A percentile compares a stretch with the other conserved stretches of the same genome.
Conservation (phyloP, 2,329 filamentous ascomycete species). For the Colletotrichum melonis region DNA sequence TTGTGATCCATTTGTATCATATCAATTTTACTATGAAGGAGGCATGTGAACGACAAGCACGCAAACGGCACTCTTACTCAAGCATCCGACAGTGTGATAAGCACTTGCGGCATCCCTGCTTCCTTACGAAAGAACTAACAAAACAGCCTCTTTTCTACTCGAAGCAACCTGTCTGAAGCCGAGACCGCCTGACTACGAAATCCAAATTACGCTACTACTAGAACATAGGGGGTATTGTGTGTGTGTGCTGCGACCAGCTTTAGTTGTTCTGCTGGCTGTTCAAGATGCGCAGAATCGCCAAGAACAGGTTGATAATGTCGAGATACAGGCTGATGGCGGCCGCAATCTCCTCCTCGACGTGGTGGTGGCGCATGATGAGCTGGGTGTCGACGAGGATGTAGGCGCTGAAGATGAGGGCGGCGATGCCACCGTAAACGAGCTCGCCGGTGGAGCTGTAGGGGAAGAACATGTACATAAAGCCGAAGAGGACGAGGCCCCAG, state of each 20-base stretch:
- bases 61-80: background rate
- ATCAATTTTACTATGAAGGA: background rate
- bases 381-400: conserved; percentile 98
- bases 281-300: conserved; percentile 93
- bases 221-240: background rate
- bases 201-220: background rate
- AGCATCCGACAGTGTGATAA: background rate
- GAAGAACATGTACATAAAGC: conserved; percentile 93
- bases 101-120: background rate
- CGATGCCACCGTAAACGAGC: conserved; percentile 84
- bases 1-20: background rate
- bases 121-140: background rate
- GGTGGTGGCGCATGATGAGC: conserved; percentile 93
- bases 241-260: background rate
- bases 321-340: conserved; percentile 95
- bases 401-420: conserved; percentile 88
- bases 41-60: background rate
- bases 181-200: background rate
- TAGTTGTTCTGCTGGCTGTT: conserved; percentile 97
- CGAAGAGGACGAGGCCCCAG: conserved; percentile 91
- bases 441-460: conserved; percentile 84
- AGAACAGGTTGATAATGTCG: conserved; percentile 96
- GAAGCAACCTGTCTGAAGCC: background rate
- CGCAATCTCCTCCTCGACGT: conserved; percentile 98
- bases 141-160: too few relatives aligned